These are phyloP conservation scores for Pisolithus orientalis DNA, from an alignment of 768 basidiomycete genomes.

Conservation along the genomic window DNA sequence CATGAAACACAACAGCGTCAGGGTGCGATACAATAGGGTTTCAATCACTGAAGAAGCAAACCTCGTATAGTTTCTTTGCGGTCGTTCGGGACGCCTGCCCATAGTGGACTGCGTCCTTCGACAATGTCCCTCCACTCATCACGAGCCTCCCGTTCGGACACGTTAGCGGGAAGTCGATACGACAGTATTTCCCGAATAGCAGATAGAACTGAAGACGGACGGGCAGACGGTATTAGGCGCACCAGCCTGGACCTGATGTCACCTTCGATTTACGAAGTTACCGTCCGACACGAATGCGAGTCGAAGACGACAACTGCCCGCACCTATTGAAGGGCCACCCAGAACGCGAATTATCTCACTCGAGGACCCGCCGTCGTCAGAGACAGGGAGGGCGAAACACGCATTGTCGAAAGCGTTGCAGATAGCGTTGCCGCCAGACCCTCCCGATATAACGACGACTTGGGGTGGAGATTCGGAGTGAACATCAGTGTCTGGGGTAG, in stretches of 20 bases:
- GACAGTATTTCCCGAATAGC: conserved; percentile 74
- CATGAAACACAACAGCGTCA: not conserved
- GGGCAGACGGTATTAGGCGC: conserved; percentile 71
- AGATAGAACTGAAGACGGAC: conserved; percentile 54
- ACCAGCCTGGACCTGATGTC: conserved; percentile 87
- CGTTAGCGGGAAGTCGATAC: conserved; percentile 66
- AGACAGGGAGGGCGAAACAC: conserved; percentile 85
- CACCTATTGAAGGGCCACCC: conserved; percentile 81
- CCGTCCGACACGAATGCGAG: no score
- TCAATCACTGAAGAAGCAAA: conserved; percentile 18
- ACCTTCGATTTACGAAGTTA: conserved; percentile 35
- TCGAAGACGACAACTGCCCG: not conserved
- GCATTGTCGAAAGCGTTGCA: conserved; percentile 76
- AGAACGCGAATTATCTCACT: conserved; percentile 92
- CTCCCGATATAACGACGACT: conserved; percentile 80
- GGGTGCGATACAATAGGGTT: not conserved
- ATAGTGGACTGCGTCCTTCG: conserved; percentile 76
- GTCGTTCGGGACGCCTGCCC: conserved; percentile 83
- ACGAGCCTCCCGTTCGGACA: conserved; percentile 69
- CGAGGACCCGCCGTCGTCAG: conserved; percentile 93
- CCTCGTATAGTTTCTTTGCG: conserved; percentile 89
- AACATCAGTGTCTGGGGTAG: conserved; percentile 1
- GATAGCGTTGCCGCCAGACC: conserved; percentile 91
- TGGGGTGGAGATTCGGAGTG: conserved; percentile 26
- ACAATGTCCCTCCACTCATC: conserved; percentile 92